Conservation (phyloP, 2,329 filamentous ascomycete species). For the Trichoderma hamatum region DNA sequence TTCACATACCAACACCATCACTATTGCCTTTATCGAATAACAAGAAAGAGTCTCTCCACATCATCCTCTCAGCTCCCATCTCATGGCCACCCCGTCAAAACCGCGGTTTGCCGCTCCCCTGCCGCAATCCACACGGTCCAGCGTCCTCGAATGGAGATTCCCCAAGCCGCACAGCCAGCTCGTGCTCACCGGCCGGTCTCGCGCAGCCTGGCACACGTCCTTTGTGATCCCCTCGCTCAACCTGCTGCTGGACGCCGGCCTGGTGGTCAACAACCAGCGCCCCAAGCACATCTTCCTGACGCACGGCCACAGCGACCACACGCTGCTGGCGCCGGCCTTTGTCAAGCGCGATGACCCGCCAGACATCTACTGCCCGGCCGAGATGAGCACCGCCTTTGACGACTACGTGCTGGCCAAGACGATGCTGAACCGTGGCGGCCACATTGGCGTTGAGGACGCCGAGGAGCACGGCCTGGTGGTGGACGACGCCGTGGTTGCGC, state of each 20-base stretch:
- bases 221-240: constrained; percentile 55
- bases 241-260: constrained; percentile 53
- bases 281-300: constrained; percentile 56
- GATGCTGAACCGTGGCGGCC: constrained; percentile 48
- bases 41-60: background rate
- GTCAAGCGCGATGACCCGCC: constrained; percentile 49
- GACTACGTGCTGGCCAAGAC: constrained; percentile 46
- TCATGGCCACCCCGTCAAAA: constrained; percentile 3
- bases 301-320: constrained; percentile 54
- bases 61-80: background rate
- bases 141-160: constrained; percentile 51
- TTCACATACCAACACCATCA: too few species aligned
- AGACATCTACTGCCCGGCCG: constrained; percentile 49
- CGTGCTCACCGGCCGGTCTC: constrained; percentile 51
- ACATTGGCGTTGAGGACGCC: constrained; percentile 38
- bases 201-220: constrained; percentile 56
- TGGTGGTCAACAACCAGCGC: constrained; percentile 49
- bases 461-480: constrained; percentile 26
- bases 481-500: constrained; percentile 21
- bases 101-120: constrained; percentile 47
- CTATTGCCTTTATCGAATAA: too few species aligned
- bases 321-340: constrained; percentile 48
- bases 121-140: constrained; percentile 47
- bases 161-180: constrained; percentile 48
- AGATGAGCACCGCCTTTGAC: constrained; percentile 46